A percentile compares a stretch with the other conserved stretches of the same genome.
phyloP scores from a whole-genome alignment of 2,329 filamentous ascomycete genomes.

The Talaromyces rugulosus region DNA sequence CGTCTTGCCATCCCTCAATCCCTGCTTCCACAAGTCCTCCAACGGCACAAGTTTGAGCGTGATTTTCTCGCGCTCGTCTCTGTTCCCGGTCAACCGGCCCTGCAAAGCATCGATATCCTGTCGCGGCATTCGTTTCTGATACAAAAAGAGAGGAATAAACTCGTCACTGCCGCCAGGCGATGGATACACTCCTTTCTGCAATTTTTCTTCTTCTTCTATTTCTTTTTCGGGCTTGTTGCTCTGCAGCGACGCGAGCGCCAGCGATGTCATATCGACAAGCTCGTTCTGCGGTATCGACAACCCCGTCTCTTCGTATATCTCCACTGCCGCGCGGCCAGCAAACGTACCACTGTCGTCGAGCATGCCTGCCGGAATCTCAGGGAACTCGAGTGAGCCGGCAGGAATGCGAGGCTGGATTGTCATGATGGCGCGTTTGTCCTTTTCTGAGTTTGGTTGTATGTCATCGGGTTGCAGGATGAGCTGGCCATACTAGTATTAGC shows the following conservation, averaged over 20 bases:
- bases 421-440: slow-evolving; percentile 47
- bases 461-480: slow-evolving; percentile 54
- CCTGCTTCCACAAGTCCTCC: slow-evolving; percentile 51
- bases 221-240: slow-evolving; percentile 1
- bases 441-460: slow-evolving; percentile 35
- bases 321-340: slow-evolving; percentile 52
- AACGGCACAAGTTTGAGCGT: slow-evolving; percentile 53
- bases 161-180: slow-evolving; percentile 56
- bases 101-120: slow-evolving; percentile 47
- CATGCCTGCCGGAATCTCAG: slow-evolving; percentile 59
- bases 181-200: slow-evolving; percentile 52
- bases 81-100: slow-evolving; percentile 52
- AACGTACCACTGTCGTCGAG: slow-evolving; percentile 53
- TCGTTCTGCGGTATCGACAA: slow-evolving; percentile 48
- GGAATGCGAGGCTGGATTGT: slow-evolving; percentile 58
- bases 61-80: slow-evolving; percentile 56
- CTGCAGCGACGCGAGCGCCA: slow-evolving; percentile 35
- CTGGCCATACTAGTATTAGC: slow-evolving; percentile 25
- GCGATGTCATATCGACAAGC: slow-evolving; percentile 51
- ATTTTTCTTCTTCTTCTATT: slow-evolving; percentile 25
- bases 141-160: slow-evolving; percentile 55
- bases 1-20: slow-evolving; percentile 53
- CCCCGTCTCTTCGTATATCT: slow-evolving; percentile 56
- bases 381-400: slow-evolving; percentile 50
- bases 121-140: slow-evolving; percentile 49